Percentiles rank a stretch among this genome's conserved stretches.
Conservation (phyloP, 2,329 filamentous ascomycete species). For the Fusarium verrucosum region DNA sequence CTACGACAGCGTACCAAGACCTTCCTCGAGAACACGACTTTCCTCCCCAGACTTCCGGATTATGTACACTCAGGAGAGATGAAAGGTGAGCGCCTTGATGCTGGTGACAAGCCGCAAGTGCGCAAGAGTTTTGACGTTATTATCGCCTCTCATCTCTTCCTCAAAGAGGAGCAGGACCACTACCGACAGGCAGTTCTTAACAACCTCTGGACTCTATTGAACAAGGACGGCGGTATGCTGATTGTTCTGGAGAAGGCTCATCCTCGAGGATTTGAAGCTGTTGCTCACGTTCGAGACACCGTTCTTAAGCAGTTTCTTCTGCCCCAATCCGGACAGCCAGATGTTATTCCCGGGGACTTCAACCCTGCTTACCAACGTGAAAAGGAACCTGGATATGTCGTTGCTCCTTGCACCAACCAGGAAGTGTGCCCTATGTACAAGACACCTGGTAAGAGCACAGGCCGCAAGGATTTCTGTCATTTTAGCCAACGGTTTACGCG, state of each 20-base stretch:
- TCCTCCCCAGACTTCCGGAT: constrained; percentile 90
- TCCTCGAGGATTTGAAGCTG: constrained; percentile 88
- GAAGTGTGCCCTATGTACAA: constrained; percentile 88
- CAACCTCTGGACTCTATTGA: constrained; percentile 89
- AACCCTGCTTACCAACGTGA: constrained; percentile 53
- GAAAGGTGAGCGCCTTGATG: constrained; percentile 67
- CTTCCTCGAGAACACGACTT: constrained; percentile 88
- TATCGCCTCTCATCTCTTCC: constrained; percentile 85
- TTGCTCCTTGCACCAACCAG: constrained; percentile 90
- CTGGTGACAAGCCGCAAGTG: constrained; percentile 61
- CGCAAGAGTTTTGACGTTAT: constrained; percentile 90
- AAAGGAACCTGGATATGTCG: constrained; percentile 69
- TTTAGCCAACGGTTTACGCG: constrained; percentile 90
- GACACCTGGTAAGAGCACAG: constrained; percentile 71
- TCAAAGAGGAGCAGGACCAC: constrained; percentile 78
- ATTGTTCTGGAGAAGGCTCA: constrained; percentile 91
- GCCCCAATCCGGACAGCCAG: constrained; percentile 52
- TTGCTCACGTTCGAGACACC: constrained; percentile 83
- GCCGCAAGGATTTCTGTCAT: constrained; percentile 89
- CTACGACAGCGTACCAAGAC: constrained; percentile 79
- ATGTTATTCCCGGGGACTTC: constrained; percentile 49
- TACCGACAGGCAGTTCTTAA: constrained; percentile 81
- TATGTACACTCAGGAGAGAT: constrained; percentile 74
- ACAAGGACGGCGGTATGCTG: constrained; percentile 84
- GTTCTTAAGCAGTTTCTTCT: constrained; percentile 80